A percentile compares a stretch with the other conserved stretches of the same genome.
Evolutionary conservation across 83 land plant genomes (phyloP).

Genomic region (Thuja plicata): DNA sequence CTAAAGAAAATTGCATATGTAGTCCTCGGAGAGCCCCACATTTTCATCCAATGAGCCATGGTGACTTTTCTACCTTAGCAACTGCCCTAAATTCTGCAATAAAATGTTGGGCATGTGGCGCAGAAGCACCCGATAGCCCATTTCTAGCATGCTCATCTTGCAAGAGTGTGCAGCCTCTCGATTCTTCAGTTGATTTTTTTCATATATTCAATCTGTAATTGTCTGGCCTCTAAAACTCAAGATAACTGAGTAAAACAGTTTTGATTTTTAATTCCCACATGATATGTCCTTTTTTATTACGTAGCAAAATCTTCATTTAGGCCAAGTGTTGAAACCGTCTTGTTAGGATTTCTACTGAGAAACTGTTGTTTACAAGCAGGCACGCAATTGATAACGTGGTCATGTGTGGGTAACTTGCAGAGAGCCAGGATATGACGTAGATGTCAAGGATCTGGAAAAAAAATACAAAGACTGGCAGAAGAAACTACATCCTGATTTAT

Average conservation of each 20-base stretch:
- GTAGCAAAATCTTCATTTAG: not conserved
- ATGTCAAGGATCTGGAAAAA: slow-evolving; percentile 39
- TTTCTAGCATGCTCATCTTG: slow-evolving; percentile 48
- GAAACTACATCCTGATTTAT: slow-evolving; percentile 74
- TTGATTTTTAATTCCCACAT: not conserved
- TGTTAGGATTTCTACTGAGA: not conserved
- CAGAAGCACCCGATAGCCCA: slow-evolving; percentile 11
- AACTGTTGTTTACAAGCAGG: not conserved
- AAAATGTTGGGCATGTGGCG: slow-evolving; percentile 14
- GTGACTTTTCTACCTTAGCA: not conserved
- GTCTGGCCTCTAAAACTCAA: slow-evolving; percentile 3
- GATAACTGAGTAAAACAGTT: not conserved
- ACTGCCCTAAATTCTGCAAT: not conserved
- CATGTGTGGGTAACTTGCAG: slow-evolving; percentile 1
- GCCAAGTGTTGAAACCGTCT: not conserved
- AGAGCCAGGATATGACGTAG: slow-evolving; percentile 40
- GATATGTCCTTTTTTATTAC: not conserved
- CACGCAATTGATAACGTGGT: not conserved
- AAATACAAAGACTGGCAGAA: slow-evolving; percentile 80
- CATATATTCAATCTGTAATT: slow-evolving; percentile 63
- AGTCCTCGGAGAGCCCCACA: not conserved
- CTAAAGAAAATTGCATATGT: not conserved
- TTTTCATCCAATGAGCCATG: not conserved
- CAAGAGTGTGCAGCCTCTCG: slow-evolving; percentile 55
- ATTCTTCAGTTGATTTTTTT: slow-evolving; percentile 51